Conservation (phyloP, 2,329 filamentous ascomycete genomes). For the Truncatella angustata region DNA sequence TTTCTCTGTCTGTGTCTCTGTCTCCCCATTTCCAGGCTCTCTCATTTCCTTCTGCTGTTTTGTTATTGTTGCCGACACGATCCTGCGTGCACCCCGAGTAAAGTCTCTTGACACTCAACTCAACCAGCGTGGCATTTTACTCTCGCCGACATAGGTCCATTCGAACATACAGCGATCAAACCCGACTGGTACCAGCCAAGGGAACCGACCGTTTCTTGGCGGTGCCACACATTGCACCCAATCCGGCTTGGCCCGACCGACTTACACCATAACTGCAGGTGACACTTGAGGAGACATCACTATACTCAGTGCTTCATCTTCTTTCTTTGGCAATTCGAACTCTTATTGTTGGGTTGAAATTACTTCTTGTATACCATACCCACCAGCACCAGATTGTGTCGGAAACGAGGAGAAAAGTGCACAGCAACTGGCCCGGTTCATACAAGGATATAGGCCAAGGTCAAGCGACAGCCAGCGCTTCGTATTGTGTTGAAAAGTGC, state of each 20-base stretch:
- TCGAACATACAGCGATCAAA: background rate
- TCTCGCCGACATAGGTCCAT: background rate
- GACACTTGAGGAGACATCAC: no score
- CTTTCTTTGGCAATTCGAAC: no score
- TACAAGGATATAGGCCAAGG: background rate
- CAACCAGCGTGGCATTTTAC: background rate
- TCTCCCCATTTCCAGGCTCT: background rate
- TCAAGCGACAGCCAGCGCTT: background rate
- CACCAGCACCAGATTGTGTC: background rate
- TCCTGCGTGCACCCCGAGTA: no score
- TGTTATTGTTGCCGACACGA: background rate
- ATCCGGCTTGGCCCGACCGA: conserved; percentile 2
- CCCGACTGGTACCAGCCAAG: background rate
- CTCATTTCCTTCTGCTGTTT: background rate
- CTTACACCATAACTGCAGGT: background rate
- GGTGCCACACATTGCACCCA: background rate
- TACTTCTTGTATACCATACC: no score
- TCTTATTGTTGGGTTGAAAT: no score
- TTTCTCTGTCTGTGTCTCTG: background rate
- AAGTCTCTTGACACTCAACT: background rate
- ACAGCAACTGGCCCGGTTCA: background rate
- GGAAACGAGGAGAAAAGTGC: background rate
- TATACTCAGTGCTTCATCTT: no score
- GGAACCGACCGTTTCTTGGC: conserved; percentile 5
- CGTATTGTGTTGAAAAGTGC: no score